phyloP scores from a whole-genome alignment of 345 rosid species.

The Moringa oleifera region DNA sequence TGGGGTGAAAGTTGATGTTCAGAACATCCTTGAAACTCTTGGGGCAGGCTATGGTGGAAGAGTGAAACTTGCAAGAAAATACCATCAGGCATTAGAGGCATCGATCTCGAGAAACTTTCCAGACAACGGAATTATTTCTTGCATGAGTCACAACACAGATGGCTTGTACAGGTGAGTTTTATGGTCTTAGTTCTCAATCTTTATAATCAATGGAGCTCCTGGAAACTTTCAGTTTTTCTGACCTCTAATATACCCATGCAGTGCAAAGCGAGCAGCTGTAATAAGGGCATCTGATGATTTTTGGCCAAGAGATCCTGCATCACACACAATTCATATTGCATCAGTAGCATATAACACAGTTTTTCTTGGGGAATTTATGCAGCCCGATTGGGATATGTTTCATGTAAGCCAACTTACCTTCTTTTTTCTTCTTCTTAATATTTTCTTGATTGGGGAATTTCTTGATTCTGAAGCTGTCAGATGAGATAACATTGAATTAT shows the following conservation, averaged over 20 bases:
- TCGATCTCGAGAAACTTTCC: constrained; percentile 52
- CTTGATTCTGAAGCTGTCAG: neutral
- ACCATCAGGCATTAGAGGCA: constrained; percentile 64
- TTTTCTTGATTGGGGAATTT: neutral
- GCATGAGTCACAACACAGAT: constrained; percentile 75
- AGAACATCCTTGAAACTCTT: constrained; percentile 69
- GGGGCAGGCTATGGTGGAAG: constrained; percentile 65
- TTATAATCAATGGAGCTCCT: neutral
- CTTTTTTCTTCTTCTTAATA: neutral
- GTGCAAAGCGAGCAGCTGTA: constrained; percentile 51
- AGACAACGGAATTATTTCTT: constrained; percentile 53
- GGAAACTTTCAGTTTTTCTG: neutral
- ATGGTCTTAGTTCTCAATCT: neutral
- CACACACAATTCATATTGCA: constrained; percentile 69
- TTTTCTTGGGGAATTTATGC: constrained; percentile 72
- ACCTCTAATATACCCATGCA: constrained; percentile 16
- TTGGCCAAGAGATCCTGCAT: constrained; percentile 67
- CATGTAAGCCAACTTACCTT: constrained; percentile 34
- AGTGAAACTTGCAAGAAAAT: constrained; percentile 57
- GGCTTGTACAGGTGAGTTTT: constrained; percentile 51
- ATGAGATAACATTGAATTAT: neutral
- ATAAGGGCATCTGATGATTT: constrained; percentile 65
- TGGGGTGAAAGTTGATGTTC: constrained; percentile 84
- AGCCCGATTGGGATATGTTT: constrained; percentile 78
- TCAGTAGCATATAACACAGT: constrained; percentile 64